These are phyloP conservation scores for Ogataea thermomethanolica DNA, from an alignment of 805 yeast species.

Conservation along the genomic window DNA sequence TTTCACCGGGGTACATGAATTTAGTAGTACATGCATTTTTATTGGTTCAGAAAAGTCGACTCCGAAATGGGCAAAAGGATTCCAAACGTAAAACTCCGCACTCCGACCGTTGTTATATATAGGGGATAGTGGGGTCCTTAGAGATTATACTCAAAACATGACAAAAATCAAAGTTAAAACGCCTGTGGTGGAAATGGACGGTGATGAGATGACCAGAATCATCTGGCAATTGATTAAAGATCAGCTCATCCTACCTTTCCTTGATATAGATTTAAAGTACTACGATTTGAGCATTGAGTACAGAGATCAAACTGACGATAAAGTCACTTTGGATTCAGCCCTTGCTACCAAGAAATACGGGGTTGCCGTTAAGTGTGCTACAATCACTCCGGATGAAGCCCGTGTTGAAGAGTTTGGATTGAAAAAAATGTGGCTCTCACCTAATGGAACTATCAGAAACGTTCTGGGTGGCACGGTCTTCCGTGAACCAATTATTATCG, in stretches of 20 bases:
- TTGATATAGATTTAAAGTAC: slow-evolving; percentile 85
- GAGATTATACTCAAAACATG: slow-evolving; percentile 11
- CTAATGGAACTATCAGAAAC: slow-evolving; percentile 96
- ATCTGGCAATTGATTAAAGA: slow-evolving; percentile 92
- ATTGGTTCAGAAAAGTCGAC: background rate
- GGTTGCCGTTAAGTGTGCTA: slow-evolving; percentile 96
- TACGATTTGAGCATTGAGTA: slow-evolving; percentile 85
- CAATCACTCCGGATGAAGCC: slow-evolving; percentile 97
- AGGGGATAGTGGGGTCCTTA: background rate
- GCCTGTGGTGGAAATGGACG: slow-evolving; percentile 96
- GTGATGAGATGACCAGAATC: slow-evolving; percentile 96
- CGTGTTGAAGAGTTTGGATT: slow-evolving; percentile 86
- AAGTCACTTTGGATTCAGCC: slow-evolving; percentile 88
- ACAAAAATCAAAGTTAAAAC: slow-evolving; percentile 72
- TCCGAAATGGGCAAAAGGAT: slow-evolving; percentile 3
- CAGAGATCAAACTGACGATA: slow-evolving; percentile 84
- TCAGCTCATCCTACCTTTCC: slow-evolving; percentile 77
- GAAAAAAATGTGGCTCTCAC: slow-evolving; percentile 97
- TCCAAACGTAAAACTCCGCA: background rate
- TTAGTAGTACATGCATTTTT: background rate
- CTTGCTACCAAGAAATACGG: slow-evolving; percentile 82
- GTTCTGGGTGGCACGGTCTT: slow-evolving; percentile 95
- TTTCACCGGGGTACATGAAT: background rate
- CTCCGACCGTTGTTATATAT: background rate
- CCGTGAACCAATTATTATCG: slow-evolving; percentile 91